Evolutionary conservation across 352 stramenopile genomes (phyloP).

Genomic region (Pythium monospermum): DNA sequence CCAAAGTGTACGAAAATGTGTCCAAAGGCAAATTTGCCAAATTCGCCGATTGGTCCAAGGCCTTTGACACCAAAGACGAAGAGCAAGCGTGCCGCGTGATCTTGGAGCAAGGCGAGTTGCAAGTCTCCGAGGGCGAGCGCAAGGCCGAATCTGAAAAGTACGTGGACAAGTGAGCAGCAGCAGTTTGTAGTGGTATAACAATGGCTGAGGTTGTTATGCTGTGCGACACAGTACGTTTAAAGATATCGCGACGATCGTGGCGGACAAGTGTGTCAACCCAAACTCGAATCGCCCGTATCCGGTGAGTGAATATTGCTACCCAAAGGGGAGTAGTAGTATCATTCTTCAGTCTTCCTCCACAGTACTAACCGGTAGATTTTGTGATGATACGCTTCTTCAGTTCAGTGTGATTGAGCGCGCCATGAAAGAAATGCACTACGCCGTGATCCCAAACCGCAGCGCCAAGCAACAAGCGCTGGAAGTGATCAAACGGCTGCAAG

Average conservation of each 20-base stretch:
- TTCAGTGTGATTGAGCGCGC: slow-evolving; percentile 94
- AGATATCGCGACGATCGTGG: slow-evolving; percentile 96
- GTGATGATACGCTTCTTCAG: slow-evolving; percentile 23
- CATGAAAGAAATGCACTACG: slow-evolving; percentile 96
- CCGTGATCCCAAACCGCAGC: slow-evolving; percentile 91
- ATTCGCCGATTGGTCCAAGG: slow-evolving; percentile 91
- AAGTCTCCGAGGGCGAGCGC: slow-evolving; percentile 96
- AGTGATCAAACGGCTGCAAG: slow-evolving; percentile 92
- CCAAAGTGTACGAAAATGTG: slow-evolving; percentile 97
- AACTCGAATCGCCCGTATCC: slow-evolving; percentile 94
- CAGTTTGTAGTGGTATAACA: too few species aligned
- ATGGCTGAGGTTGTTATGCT: not conserved
- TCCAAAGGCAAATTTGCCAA: slow-evolving; percentile 96
- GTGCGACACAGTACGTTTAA: slow-evolving; percentile 70
- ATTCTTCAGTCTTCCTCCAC: not conserved
- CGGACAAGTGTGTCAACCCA: slow-evolving; percentile 97
- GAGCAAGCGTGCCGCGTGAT: slow-evolving; percentile 92
- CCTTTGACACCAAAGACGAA: slow-evolving; percentile 92
- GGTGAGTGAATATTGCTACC: slow-evolving; percentile 22
- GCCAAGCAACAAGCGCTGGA: slow-evolving; percentile 97
- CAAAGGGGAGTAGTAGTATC: not conserved
- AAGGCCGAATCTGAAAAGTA: slow-evolving; percentile 90
- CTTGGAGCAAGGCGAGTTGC: slow-evolving; percentile 95
- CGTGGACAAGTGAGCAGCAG: too few species aligned
- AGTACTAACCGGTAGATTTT: not conserved